Base-by-base conservation (phyloP, 2,329 filamentous ascomycete species). In the Xylaria sp. region DNA sequence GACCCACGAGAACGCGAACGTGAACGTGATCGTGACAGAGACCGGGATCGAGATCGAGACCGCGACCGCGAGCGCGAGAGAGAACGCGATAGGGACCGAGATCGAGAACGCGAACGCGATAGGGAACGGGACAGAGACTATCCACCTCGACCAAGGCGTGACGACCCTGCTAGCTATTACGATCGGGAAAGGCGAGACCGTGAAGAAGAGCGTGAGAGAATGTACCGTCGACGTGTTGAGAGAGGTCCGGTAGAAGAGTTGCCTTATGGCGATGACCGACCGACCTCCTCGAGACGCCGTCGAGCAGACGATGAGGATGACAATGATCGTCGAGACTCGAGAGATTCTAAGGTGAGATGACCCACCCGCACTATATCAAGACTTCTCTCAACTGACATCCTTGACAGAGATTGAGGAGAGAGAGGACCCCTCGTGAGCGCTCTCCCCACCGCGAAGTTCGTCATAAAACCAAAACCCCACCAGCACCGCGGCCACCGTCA, bases 181-280 rank as follows among this genome's bases (percentile, higher is more conserved):
- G 94, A 96, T 66, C 90, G 93, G 61, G 95, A 97, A 80, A 87
- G 94, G 61, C 88, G 94, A 68, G 93, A 96, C 71, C 89, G 94
- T 56, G 95, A 98, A 77, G 92, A 94, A 72, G 94, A 97, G 78
- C 89, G 95, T 62, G 96, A 98, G 80, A 89, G 93, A 66, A 85
- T 91, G 59, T 97, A 97, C 79, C 90, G 93, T 65, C 92, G 94
- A 73, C 93, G 93, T 65, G 77, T 82, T 67, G 79, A 79, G 49
- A 81, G 91, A 73, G 90, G 91, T 73, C 90, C 90, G 73, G 89
- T 93, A 68, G 94, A 96, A 75, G 94, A 97, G 78, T 86, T 98
- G 66, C 94, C 96, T 75, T 97, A 97, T 78, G 94, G 95, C 68
- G 93, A 95, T 78, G 83, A 91, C 79, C 82, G 86, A 73, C 81